A percentile compares a stretch with the other conserved stretches of the same genome.
phyloP scores from a whole-genome alignment of 1,284 basidiomycete species.

The Cystobasidium sp. region DNA sequence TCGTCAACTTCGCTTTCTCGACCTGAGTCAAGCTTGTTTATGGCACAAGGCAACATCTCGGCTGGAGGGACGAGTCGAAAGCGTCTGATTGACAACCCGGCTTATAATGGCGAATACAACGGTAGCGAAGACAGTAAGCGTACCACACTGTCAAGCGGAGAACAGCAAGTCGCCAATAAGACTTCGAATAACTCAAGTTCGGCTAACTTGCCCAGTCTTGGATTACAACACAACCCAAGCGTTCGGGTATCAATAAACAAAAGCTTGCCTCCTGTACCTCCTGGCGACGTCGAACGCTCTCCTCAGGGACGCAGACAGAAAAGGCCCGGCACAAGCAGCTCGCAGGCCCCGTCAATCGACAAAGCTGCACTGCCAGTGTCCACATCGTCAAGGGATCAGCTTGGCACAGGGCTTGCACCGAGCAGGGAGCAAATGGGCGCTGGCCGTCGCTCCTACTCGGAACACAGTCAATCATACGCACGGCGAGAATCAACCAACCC shows the following conservation, averaged over 20 bases:
- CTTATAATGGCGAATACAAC: constrained; percentile 9
- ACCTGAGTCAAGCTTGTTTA: constrained; percentile 15
- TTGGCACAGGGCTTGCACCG: neutral
- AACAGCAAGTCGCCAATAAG: constrained; percentile 9
- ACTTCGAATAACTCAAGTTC: constrained; percentile 13
- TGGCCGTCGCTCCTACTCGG: constrained; percentile 12
- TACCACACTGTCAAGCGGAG: constrained; percentile 35
- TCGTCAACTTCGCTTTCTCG: constrained; percentile 19
- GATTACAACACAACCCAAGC: constrained; percentile 2
- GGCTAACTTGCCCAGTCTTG: neutral
- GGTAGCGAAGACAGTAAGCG: constrained; percentile 23
- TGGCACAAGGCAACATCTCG: neutral
- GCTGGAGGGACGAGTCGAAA: neutral
- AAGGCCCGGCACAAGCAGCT: neutral
- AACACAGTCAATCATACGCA: neutral
- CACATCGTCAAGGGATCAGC: neutral
- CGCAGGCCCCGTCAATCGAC: neutral
- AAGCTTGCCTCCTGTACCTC: constrained; percentile 36
- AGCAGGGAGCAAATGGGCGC: constrained; percentile 6
- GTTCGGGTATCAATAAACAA: constrained; percentile 36
- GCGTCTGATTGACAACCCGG: neutral
- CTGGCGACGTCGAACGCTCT: neutral
- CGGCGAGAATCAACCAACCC: neutral
- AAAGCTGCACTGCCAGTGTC: neutral
- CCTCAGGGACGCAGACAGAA: neutral